phyloP scores from a whole-genome alignment of 31 red algal species.

The Porphyra umbilicalis region DNA sequence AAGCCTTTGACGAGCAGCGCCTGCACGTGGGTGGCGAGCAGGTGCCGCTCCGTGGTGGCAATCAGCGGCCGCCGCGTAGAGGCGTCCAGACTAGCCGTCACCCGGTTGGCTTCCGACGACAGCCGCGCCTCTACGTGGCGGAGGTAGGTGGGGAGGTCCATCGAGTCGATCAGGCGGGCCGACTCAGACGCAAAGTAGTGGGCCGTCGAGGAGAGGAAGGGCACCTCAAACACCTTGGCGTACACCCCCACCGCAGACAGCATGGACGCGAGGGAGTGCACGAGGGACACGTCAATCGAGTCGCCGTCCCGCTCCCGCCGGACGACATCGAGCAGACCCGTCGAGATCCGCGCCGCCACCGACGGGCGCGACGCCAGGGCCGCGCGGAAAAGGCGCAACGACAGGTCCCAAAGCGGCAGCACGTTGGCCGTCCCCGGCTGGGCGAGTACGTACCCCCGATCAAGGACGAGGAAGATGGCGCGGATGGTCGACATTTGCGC shows the following conservation, averaged over 20 bases:
- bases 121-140: conserved; percentile 71
- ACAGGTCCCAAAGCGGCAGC: conserved; percentile 87
- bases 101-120: conserved; percentile 53
- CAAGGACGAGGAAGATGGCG: conserved; percentile 88
- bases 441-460: conserved; percentile 73
- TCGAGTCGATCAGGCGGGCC: conserved; percentile 19
- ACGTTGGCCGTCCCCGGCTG: conserved; percentile 45
- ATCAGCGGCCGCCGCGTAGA: conserved; percentile 71
- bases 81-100: conserved; percentile 43
- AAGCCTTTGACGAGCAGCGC: conserved; percentile 85
- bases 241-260: conserved; percentile 86
- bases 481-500: conserved; percentile 65
- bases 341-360: conserved; percentile 45
- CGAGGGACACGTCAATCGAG: conserved; percentile 36
- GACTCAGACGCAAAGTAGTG: conserved; percentile 65
- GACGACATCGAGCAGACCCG: conserved; percentile 43
- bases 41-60: conserved; percentile 47
- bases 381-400: conserved; percentile 49
- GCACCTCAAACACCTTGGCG: conserved; percentile 61
- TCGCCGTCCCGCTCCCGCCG: conserved; percentile 68
- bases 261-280: conserved; percentile 74
- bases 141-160: conserved; percentile 61
- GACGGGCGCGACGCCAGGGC: conserved; percentile 41
- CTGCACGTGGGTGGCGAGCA: conserved; percentile 59
- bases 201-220: conserved; percentile 51